Percentiles rank a stretch among this genome's conserved stretches.
phyloP scores from a whole-genome alignment of 352 stramenopile species.

The Globisporangium solare region DNA sequence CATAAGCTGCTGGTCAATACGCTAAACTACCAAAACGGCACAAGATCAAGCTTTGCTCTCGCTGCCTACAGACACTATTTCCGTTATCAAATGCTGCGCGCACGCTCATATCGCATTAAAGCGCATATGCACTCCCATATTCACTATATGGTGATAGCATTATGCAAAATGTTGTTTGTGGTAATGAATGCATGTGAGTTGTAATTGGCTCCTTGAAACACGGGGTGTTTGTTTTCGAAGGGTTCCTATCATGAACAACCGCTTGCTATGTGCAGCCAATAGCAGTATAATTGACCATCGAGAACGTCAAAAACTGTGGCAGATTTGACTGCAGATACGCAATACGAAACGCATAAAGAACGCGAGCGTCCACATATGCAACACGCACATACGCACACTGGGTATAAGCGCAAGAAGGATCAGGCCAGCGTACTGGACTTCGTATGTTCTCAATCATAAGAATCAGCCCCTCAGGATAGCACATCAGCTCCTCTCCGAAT shows the following conservation, averaged over 20 bases:
- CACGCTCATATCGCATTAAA: no score
- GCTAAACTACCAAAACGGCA: no score
- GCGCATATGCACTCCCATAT: neutral
- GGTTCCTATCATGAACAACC: constrained; percentile 90
- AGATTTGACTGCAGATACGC: constrained; percentile 73
- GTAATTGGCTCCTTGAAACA: constrained; percentile 87
- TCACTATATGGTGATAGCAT: no score
- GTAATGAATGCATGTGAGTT: constrained; percentile 48
- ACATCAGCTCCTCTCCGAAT: constrained; percentile 58
- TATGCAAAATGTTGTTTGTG: no score
- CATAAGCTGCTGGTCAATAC: no score
- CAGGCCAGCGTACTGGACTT: constrained; percentile 84
- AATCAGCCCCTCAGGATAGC: constrained; percentile 84
- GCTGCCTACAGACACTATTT: no score
- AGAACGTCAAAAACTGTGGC: constrained; percentile 76
- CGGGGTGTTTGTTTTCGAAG: constrained; percentile 56
- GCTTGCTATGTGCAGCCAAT: constrained; percentile 84
- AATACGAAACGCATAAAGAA: neutral
- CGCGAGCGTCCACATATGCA: neutral
- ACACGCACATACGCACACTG: constrained; percentile 4
- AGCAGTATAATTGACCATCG: constrained; percentile 79
- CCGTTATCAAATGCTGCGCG: no score
- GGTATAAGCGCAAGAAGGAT: constrained; percentile 38
- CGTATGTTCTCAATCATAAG: constrained; percentile 72
- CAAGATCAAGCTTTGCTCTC: no score